Evolutionary conservation across 2,329 filamentous ascomycete species (phyloP), one percentile per base, ranked within the genome.

Genomic region (Diaporthe ilicicola): DNA sequence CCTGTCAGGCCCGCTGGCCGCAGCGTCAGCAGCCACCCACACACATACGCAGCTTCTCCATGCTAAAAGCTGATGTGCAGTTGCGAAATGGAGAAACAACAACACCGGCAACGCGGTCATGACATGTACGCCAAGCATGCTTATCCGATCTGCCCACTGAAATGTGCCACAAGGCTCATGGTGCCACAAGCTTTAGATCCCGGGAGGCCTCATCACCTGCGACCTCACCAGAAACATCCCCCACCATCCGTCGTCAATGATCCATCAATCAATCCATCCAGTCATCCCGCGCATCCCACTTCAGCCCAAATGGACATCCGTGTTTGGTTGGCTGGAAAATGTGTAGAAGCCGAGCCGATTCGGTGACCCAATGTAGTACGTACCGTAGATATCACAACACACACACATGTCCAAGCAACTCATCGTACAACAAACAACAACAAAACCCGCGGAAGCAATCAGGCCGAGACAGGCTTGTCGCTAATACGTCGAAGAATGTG

Each of bases 1-100:
- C 42, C 59, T 62, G 59, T 62, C 59, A 62, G 59, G 59, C 59
- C 59, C 59, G 59, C 59, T 48, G 54, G 59, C 44, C 59, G 59
- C 59, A 64, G 59, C 44, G 44, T 64, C 59, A 50, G 59, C 59
- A 50, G 9, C n/a, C 54, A 24, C 34, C 42, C 32, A 42, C 32
- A 34, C 44, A 64, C 59, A 50, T 24, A 50, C 59, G 59, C 29
- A 50, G 42, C 59, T 64, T 19, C 42, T 48, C 8, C 7, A 46
- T 8, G 24, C 53, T 13, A n/a, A 8, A n/a, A 50, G 27, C 29
- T 19, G n/a, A 15, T 37, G 22, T 29, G 32, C 13, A 50, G 42
- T 37, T 50, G 48, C 8, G 1, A 8, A 37, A 19, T 34, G 10
- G 10, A 32, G 15, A 17, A 61, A 32, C 39, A n/a, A 44, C 24